Evolutionary conservation across 257 asterid genomes (phyloP), one percentile per base, ranked within the genome.

Genomic region (Nyctanthes arbortristis): DNA sequence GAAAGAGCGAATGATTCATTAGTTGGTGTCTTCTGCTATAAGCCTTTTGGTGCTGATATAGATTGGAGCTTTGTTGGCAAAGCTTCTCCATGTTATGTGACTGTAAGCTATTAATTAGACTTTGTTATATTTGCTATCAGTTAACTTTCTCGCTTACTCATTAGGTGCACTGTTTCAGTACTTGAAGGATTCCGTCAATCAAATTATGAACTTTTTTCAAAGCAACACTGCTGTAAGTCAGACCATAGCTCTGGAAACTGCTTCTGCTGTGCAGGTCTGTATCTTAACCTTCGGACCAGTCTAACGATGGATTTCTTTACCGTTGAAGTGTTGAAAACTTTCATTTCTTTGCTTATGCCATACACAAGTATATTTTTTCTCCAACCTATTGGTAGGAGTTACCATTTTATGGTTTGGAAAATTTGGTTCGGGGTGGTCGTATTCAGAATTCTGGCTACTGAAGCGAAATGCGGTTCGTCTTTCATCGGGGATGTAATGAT

Each of bases 31-130:
- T 93, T 91, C 75, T 81, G 94, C 82, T 93, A 85, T 77, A 93
- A 93, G 80, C 99, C 99, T 65, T 87, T 78, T 67, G 89, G 86
- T 89, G 84, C 80, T 63, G 84, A 93, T 71, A 77, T 93, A 33
- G 99, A 91, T 75, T 93, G 99, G 99, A 89, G 96, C 58, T 43
- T 93, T 83, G 88, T 80, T 76, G 97, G 96, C 63, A 93, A 89
- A 84, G 97, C 97, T 70, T 93, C 99, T 68, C 97, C 99, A 24
- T 91, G 95, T 76, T 91, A 93, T 77, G 88, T 86, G 84, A 93
- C 97, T 66, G 99, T 93, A 84, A 80, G 93, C 45, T 70, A 67
- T n/a, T 60, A 68, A 66, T 60, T 65, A n/a, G 65, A 49, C 62
- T 58, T 68, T 78, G 71, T 70, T 30, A 28, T 61, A 27, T 40